Conservation (phyloP, 208 protist species). For the Trypanosoma theileri region DNA sequence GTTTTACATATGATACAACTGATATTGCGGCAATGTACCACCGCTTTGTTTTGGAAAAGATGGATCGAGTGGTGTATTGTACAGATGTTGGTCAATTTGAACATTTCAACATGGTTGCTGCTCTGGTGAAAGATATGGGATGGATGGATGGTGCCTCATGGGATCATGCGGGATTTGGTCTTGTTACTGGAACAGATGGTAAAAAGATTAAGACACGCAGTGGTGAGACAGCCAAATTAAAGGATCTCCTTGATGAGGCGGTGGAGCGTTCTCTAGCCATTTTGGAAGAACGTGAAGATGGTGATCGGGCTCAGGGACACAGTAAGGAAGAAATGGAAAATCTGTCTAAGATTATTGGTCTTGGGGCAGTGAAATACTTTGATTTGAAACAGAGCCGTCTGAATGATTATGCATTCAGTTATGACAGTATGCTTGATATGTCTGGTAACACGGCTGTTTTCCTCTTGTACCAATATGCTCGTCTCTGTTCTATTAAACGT, state of each 20-base stretch:
- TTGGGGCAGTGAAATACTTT: slow-evolving; percentile 97
- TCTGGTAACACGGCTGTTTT: slow-evolving; percentile 97
- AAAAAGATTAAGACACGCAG: slow-evolving; percentile 97
- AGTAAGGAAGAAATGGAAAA: slow-evolving; percentile 76
- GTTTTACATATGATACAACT: slow-evolving; percentile 95
- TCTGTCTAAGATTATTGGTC: slow-evolving; percentile 91
- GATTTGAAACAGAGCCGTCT: slow-evolving; percentile 95
- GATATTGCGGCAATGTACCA: slow-evolving; percentile 92
- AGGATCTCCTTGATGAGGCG: slow-evolving; percentile 96
- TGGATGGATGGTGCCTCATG: slow-evolving; percentile 87
- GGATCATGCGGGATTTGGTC: slow-evolving; percentile 93
- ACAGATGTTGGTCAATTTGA: slow-evolving; percentile 95
- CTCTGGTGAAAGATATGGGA: slow-evolving; percentile 85
- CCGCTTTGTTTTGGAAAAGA: slow-evolving; percentile 85
- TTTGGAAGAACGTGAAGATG: slow-evolving; percentile 78
- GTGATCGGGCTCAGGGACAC: slow-evolving; percentile 78
- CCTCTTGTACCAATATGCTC: slow-evolving; percentile 97
- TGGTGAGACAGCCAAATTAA: slow-evolving; percentile 94
- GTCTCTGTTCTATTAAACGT: slow-evolving; percentile 94
- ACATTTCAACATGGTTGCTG: slow-evolving; percentile 93
- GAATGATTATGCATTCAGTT: slow-evolving; percentile 95
- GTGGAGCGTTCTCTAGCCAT: slow-evolving; percentile 80
- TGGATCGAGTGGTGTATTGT: slow-evolving; percentile 93
- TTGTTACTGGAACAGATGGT: slow-evolving; percentile 89
- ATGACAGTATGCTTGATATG: slow-evolving; percentile 95